Conservation (phyloP, 768 basidiomycete genomes). For the Dioszegia aurantiaca region DNA sequence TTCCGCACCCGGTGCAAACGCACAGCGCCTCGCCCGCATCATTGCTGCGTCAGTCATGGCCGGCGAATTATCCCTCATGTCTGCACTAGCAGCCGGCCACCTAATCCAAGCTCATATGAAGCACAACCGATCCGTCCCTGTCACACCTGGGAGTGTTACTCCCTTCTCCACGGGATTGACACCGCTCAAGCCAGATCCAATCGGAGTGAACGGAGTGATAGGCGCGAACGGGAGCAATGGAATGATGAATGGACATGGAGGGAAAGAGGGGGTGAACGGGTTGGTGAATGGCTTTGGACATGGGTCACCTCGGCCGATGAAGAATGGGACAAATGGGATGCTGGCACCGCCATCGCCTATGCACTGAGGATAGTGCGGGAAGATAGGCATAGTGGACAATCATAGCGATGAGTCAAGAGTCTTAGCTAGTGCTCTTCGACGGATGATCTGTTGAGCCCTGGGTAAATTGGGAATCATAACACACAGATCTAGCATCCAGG, state of each 20-base stretch:
- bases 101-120: constrained; percentile 88
- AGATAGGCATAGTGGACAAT: not conserved
- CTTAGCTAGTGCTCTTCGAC: no score
- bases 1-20: constrained; percentile 80
- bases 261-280: constrained; percentile 11
- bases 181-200: constrained; percentile 12
- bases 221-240: constrained; percentile 11
- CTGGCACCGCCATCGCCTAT: constrained; percentile 8
- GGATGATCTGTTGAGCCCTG: no score
- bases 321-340: constrained; percentile 6
- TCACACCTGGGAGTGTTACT: constrained; percentile 64
- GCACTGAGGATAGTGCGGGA: not conserved
- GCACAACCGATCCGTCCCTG: constrained; percentile 81
- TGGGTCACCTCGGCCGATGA: constrained; percentile 9
- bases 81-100: constrained; percentile 90
- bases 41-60: constrained; percentile 95
- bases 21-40: constrained; percentile 81
- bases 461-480: no score
- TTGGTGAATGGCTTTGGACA: constrained; percentile 14
- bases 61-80: constrained; percentile 86
- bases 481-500: no score
- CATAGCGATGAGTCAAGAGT: no score
- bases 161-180: constrained; percentile 25
- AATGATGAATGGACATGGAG: constrained; percentile 4
- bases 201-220: constrained; percentile 6